Base-by-base conservation (phyloP, 805 yeast species). In the Wickerhamomyces silvicola region DNA sequence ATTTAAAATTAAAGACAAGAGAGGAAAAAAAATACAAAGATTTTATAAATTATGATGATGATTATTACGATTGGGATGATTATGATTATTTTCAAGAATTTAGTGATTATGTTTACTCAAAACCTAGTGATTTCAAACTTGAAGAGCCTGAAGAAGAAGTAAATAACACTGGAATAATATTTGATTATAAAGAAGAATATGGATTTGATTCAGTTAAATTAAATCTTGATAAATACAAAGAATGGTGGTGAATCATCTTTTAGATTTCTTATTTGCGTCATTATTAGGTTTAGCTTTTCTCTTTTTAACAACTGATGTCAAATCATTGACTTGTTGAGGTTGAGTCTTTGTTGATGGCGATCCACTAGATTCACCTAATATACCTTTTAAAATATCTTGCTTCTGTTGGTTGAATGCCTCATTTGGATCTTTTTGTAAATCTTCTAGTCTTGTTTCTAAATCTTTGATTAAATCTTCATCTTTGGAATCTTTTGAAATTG, bases 291-390 rank as follows among this genome's bases (percentile, higher is more conserved):
- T 50, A 15, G 51, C 39, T 23, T 51, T 64, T 49, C 72, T 70
- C 57, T 80, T 81, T 49, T 72, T 75, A 8, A 78, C 81, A 64
- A 74, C 63, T 4, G 72, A 59, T 0, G 84, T 72, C 39, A 81
- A 58, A 50, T 80, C 86, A 45, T 79, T 78, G 7, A 78, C 75
- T 14, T 48, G 28, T 17, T 50, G 38, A 14, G 43, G 38, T 12
- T 29, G 18, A 10, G 43, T 42, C 37, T 22, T 43, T 5, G 58
- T 44, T 6, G 60, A 54, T 11, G 42, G 39, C 15, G 43, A 48
- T 17, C 38, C 31, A 12, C 57, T 40, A 14, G 55, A 45, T 42
- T 71, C 69, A 16, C 83, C 81, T 42, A 76, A 50, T 23, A 78
- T 62, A 5, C 81, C 80, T 52, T 69, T 62, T 45, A 76, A 56